Base-by-base conservation (phyloP, 2,329 filamentous ascomycete genomes). In the Hypomyces rosellus region DNA sequence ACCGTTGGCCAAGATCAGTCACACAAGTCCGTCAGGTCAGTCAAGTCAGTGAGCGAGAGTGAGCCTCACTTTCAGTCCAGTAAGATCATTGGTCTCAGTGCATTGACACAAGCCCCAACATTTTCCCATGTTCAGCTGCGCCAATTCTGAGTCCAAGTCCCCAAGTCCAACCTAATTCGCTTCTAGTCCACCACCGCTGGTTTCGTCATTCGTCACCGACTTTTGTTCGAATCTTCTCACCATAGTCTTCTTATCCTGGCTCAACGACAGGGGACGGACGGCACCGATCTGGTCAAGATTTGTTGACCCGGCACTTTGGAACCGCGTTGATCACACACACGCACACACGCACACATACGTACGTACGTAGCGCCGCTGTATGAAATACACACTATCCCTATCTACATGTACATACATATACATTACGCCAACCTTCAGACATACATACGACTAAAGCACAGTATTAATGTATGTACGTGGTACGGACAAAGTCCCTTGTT, bases 201-300 rank as follows among this genome's bases (percentile, higher is more conserved):
- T 41, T 20, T 41, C 7, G 12, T 41, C 38, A 41, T 41, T 41
- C 38, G 38, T 41, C 38, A 41, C 38, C 38, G 38, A 41, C 38
- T 41, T 41, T 41, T 30, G 25, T 39, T 41, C 15, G 14, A 16
- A 41, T 41, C 38, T 20, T 12, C 16, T 20, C 38, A 12, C 38
- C 12, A 9, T 34, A 8, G 12, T 45, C 30, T 45, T 36, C 30
- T 16, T 45, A 45, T 25, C 43, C n/a, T 36, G 43, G 43, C 43
- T 18, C 12, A 45, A 14, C n/a, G 43, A 34, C 43, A 34, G 43
- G n/a, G 43, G 20, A 45, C 25, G 25, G 43, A 36, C 33, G 30
- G 43, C 20, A 45, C 12, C 43, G 43, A 45, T 45, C 43, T 45
- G 33, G 43, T 15, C 25, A 20, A n/a, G 25, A 15, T 45, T 45